Base-by-base conservation (phyloP, 176 grass and related monocot genomes). In the Oryza meridionalis region DNA sequence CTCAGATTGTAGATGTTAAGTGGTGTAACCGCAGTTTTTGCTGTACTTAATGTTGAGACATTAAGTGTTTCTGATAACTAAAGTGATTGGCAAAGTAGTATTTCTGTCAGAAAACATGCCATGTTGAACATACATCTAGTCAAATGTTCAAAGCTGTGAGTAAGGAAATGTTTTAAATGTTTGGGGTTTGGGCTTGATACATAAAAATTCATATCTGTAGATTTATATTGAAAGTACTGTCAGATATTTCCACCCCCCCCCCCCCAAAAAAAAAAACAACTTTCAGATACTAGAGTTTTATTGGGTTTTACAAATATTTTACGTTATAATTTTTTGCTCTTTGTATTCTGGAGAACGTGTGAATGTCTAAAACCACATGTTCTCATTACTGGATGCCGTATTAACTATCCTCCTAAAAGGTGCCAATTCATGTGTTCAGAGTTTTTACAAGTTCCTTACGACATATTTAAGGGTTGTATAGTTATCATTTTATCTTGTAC, bases 1-100 rank as follows among this genome's bases (percentile, higher is more conserved):
- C 42, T 84, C 15, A 9, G 62, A 64, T 64, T 82, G 17, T 46
- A 70, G 38, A 59, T 49, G n/a, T 19, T 67, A 35, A 69, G 37
- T 35, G 13, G 40, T 64, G 0, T 65, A 64, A 19, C 5, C 51
- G 21, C 51, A 7, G 51, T 55, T 55, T 55, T 55, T 21, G 16
- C 45, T 15, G 13, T 15, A 5, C 13, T 51, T 51, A 51, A 51
- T 51, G 49, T 47, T 47, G 11, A 47, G 43, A 47, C 45, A 47
- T 14, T 25, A 82, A 21, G 12, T 14, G 4, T 35, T 50, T 64
- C 19, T 66, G 42, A 25, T 74, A 37, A 15, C 45, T 15, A 5
- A 35, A 17, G 21, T 49, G 38, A 27, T 24, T 65, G 17, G 11
- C 7, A 10, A 65, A 83, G 11, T 75, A 75, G 19, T 67, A 25